Evolutionary conservation across 2,329 filamentous ascomycete genomes (phyloP).

Genomic region (Aspergillus fijiensis): DNA sequence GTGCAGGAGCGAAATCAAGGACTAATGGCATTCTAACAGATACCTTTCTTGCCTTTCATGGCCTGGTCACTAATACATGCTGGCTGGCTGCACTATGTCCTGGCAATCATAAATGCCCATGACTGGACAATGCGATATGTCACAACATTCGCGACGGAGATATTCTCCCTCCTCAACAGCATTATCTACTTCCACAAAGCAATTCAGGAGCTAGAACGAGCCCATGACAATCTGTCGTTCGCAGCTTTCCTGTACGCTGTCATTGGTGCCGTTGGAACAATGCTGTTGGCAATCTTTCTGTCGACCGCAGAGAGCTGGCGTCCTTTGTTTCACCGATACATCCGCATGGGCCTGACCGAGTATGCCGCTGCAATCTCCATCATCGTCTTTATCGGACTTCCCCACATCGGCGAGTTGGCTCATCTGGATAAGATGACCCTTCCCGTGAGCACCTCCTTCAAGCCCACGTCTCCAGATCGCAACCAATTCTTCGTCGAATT

Average conservation of each 20-base stretch:
- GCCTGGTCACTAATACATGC: conserved; percentile 66
- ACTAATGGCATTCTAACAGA: conserved; percentile 8
- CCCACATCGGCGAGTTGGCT: conserved; percentile 60
- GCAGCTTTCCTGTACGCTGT: conserved; percentile 65
- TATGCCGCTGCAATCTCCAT: conserved; percentile 68
- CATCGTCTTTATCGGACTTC: conserved; percentile 63
- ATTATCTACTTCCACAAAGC: conserved; percentile 70
- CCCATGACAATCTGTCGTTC: conserved; percentile 56
- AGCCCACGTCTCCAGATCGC: conserved; percentile 57
- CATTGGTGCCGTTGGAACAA: conserved; percentile 64
- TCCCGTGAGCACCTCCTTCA: conserved; percentile 56
- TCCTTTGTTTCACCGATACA: conserved; percentile 60
- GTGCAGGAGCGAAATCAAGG: background rate
- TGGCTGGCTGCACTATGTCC: conserved; percentile 63
- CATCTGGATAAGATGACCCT: conserved; percentile 59
- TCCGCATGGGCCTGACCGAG: conserved; percentile 61
- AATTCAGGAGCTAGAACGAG: conserved; percentile 62
- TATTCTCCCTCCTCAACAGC: conserved; percentile 66
- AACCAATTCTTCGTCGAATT: conserved; percentile 61
- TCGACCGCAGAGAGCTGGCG: conserved; percentile 63
- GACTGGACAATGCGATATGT: conserved; percentile 72
- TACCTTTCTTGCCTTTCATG: conserved; percentile 64
- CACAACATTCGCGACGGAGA: conserved; percentile 65
- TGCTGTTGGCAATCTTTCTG: conserved; percentile 61
- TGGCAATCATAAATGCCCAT: conserved; percentile 66